These are phyloP conservation scores for Aegilops sharonensis DNA, from an alignment of 176 grass and related monocot genomes.

Conservation along the genomic window DNA sequence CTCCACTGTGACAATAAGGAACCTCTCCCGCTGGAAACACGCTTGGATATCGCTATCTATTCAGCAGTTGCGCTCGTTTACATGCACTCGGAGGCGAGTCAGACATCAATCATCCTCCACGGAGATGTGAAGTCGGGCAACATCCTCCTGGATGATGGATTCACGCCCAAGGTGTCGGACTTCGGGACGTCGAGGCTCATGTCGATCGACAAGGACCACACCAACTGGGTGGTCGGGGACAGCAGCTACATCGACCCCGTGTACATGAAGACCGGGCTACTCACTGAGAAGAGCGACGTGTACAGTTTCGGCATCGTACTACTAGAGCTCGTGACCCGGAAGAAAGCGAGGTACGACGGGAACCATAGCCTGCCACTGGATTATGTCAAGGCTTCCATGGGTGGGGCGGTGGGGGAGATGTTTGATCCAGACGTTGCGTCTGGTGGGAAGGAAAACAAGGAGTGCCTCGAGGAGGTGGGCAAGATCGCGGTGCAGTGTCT, in stretches of 20 bases:
- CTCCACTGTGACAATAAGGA: neutral
- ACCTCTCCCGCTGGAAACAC: neutral
- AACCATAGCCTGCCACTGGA: neutral
- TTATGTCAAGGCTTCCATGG: neutral
- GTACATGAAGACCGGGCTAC: neutral
- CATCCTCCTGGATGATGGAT: neutral
- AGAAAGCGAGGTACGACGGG: neutral
- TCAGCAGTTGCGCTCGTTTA: neutral
- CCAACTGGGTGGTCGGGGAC: neutral
- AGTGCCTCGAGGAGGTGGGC: neutral
- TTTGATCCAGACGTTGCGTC: neutral
- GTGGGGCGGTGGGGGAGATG: neutral
- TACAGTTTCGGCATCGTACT: slow-evolving; percentile 11
- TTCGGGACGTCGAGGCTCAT: neutral
- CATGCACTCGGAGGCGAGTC: neutral
- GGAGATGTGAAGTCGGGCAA: neutral
- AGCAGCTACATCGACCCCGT: slow-evolving; percentile 21
- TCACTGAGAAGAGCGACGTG: neutral
- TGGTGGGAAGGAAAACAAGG: neutral
- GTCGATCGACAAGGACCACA: neutral
- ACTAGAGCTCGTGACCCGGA: neutral
- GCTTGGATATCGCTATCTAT: neutral
- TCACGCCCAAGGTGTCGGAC: neutral
- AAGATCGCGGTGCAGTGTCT: neutral
- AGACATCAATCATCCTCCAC: neutral